Percentiles rank a stretch among this genome's conserved stretches.
These are phyloP conservation scores for Chlorophyllum brunneum DNA, from an alignment of 768 basidiomycete species.

Conservation along the genomic window DNA sequence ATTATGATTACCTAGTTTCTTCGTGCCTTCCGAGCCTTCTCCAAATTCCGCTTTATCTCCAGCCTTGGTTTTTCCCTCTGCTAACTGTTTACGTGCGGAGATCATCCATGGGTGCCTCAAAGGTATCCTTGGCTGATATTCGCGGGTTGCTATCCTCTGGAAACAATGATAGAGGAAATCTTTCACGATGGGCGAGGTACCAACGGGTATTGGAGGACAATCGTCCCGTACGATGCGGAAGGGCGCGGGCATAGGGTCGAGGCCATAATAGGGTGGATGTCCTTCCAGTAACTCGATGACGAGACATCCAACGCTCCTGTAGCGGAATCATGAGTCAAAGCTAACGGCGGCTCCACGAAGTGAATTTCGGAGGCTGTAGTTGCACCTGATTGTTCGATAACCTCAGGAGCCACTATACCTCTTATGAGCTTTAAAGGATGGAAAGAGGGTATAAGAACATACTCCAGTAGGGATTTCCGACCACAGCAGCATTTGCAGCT, in stretches of 20 bases:
- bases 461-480: constrained; percentile 99
- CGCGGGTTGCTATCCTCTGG: constrained; percentile 94
- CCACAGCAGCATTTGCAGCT: constrained; percentile 85
- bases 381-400: constrained; percentile 96
- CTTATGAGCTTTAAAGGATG: constrained; percentile 10
- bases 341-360: not conserved
- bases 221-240: constrained; percentile 99
- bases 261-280: constrained; percentile 91
- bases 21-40: constrained; percentile 31
- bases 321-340: constrained; percentile 3
- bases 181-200: constrained; percentile 90
- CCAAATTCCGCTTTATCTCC: constrained; percentile 32
- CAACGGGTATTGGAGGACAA: constrained; percentile 93
- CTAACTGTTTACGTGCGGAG: constrained; percentile 72
- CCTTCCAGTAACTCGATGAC: constrained; percentile 92
- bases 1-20: constrained; percentile 73
- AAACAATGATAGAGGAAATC: constrained; percentile 98
- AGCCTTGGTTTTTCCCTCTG: constrained; percentile 29
- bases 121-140: constrained; percentile 89
- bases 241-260: constrained; percentile 97
- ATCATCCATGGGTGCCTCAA: constrained; percentile 96
- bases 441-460: constrained; percentile 26
- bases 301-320: constrained; percentile 92
- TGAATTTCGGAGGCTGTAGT: constrained; percentile 91
- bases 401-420: constrained; percentile 88